Evolutionary conservation across 208 protist genomes (phyloP), one percentile per base, ranked within the genome.

Genomic region (Acanthamoeba polyphaga): DNA sequence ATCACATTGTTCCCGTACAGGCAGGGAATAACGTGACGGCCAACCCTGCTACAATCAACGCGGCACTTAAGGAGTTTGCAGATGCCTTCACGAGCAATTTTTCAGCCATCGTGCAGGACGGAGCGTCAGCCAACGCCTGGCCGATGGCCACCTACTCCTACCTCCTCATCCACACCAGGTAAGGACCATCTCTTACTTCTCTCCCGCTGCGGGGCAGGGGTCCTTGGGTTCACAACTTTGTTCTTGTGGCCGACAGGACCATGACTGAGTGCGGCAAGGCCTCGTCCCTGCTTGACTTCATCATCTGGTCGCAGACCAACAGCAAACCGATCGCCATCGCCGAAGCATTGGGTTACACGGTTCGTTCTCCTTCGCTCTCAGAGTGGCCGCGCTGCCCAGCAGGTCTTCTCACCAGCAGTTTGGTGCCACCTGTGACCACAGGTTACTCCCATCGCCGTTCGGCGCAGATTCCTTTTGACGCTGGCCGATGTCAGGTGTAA

Each of bases 141-240:
- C 87, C 87, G n/a, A 92, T 92, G 64, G 87, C 87, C 19, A 76
- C 87, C 87, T 92, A 92, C 62, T 78, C 62, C 27, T 92, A 92
- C 60, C 22, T 92, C 34, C 17, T 92, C 38, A 58, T 92, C 87
- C 87, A 76, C 62, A 76, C 19, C 17, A 55, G 19, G 64, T 58
- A 70, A 19, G n/a, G 8, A 6, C 49, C 51, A 27, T 22, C 72
- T 80, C n/a, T 10, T 32, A 68, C 62, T 46, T 46, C 43, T 46
- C 43, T 7, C 60, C 1, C 13, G 1, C 7, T 68, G 24, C 17
- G 62, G 2, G 55, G 19, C 27, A 12, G 17, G 13, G 13, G 12
- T 1, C 66, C 66, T 0, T 38, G 19, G 0, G 29, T 10, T 53
- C 7, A 7, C 19, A 27, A 24, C 1, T 12, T 8, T 85, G 24